Conservation (phyloP, 1,284 basidiomycete species). For the Retiboletus flavoniger region DNA sequence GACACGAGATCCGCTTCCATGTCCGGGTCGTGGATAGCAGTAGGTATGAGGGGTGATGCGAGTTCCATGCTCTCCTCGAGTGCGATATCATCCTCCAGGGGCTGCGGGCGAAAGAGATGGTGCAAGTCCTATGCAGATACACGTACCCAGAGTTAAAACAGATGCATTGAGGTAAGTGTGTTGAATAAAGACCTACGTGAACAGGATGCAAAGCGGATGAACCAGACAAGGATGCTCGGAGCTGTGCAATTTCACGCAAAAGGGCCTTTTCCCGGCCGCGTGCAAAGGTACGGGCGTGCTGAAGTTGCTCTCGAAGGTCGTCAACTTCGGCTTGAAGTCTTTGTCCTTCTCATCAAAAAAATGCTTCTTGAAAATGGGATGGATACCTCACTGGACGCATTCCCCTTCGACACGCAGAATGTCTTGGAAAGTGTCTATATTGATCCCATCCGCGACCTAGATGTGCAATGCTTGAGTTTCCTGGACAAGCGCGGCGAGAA, state of each 20-base stretch:
- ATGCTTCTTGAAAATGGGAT: not conserved
- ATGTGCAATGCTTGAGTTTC: not conserved
- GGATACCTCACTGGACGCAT: slow-evolving; percentile 34
- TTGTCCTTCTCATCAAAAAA: not conserved
- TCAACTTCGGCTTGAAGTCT: slow-evolving; percentile 30
- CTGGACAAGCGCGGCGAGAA: not conserved
- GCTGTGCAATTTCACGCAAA: slow-evolving; percentile 25
- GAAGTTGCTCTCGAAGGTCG: slow-evolving; percentile 28
- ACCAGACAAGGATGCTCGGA: slow-evolving; percentile 9
- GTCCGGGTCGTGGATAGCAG: not conserved
- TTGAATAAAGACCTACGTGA: slow-evolving; percentile 12
- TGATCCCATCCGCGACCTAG: slow-evolving; percentile 20
- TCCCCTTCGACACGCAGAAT: slow-evolving; percentile 35
- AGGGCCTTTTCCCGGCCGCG: slow-evolving; percentile 24
- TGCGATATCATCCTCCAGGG: slow-evolving; percentile 31
- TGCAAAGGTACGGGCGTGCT: slow-evolving; percentile 15
- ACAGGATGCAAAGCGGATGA: not conserved
- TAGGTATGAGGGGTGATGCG: slow-evolving; percentile 53
- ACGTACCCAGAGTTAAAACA: not conserved
- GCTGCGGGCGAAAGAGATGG: slow-evolving; percentile 9
- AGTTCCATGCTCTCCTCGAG: slow-evolving; percentile 57
- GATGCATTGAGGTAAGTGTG: not conserved
- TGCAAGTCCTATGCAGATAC: slow-evolving; percentile 16
- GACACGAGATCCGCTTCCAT: slow-evolving; percentile 22
- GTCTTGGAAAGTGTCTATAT: slow-evolving; percentile 21